These are phyloP conservation scores for Senna tora DNA, from an alignment of 306 rosid genomes.

Conservation along the genomic window DNA sequence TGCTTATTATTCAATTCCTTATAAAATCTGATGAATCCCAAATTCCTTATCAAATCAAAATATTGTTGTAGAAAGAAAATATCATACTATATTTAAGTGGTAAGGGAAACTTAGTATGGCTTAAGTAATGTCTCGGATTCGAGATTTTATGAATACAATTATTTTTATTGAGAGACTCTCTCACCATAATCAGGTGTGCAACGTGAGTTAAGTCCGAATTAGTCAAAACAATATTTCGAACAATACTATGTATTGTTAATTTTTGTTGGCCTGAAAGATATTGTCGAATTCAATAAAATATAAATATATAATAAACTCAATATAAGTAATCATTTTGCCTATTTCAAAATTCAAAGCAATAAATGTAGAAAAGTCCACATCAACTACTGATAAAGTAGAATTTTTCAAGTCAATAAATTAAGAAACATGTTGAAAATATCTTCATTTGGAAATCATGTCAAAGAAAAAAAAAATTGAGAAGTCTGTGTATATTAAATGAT, in stretches of 20 bases:
- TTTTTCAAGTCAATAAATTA: not conserved
- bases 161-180: no score
- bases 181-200: no score
- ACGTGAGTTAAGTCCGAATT: no score
- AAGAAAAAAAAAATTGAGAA: not conserved
- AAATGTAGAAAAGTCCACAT: not conserved
- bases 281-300: not conserved
- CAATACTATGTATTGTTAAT: no score
- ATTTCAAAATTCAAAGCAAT: constrained; percentile 8
- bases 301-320: not conserved
- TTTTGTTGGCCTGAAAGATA: no score
- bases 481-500: not conserved
- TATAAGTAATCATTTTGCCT: not conserved
- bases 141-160: no score
- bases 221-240: no score
- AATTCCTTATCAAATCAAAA: not conserved
- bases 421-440: constrained; percentile 8
- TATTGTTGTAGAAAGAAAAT: not conserved
- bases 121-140: no score
- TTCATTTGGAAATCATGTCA: not conserved
- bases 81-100: no score
- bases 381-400: not conserved
- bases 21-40: no score
- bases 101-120: no score
- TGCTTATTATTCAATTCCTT: not conserved